phyloP scores from a whole-genome alignment of 331 rosid species.

The Quercus phellos region DNA sequence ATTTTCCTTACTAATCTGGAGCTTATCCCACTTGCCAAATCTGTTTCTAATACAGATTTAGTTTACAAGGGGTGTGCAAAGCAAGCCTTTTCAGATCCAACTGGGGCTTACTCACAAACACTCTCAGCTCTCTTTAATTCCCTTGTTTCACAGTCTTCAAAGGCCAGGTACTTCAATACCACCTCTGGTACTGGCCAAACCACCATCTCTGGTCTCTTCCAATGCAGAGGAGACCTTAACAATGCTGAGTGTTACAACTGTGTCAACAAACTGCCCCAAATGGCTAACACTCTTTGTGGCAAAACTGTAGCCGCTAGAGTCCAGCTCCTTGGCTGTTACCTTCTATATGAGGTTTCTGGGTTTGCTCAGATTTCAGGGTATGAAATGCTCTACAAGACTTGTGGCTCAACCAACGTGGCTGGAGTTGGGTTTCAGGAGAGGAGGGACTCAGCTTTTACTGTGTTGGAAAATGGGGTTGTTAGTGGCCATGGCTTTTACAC shows the following conservation, averaged over 20 bases:
- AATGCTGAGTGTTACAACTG: slow-evolving; percentile 71
- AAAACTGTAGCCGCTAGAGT: slow-evolving; percentile 71
- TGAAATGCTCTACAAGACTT: slow-evolving; percentile 69
- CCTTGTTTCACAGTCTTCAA: slow-evolving; percentile 68
- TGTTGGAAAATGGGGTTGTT: slow-evolving; percentile 71
- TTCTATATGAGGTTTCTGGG: slow-evolving; percentile 69
- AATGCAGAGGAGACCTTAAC: slow-evolving; percentile 85
- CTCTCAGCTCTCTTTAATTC: slow-evolving; percentile 77
- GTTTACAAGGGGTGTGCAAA: slow-evolving; percentile 93
- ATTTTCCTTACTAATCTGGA: slow-evolving; percentile 21
- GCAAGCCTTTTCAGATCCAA: slow-evolving; percentile 77
- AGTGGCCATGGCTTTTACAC: slow-evolving; percentile 81
- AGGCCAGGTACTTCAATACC: slow-evolving; percentile 67
- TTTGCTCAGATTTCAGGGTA: slow-evolving; percentile 79
- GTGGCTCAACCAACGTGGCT: slow-evolving; percentile 59
- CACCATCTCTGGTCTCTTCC: slow-evolving; percentile 68
- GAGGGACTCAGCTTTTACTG: slow-evolving; percentile 69
- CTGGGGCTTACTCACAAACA: slow-evolving; percentile 74
- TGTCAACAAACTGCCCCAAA: slow-evolving; percentile 63
- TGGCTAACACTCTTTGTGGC: slow-evolving; percentile 62
- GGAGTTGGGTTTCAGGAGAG: slow-evolving; percentile 81
- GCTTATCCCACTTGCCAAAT: slow-evolving; percentile 31
- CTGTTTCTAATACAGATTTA: slow-evolving; percentile 62
- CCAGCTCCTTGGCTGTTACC: slow-evolving; percentile 76
- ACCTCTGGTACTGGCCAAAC: slow-evolving; percentile 55